Conservation (phyloP, 345 rosid genomes). For the Lepidium aucheri region DNA sequence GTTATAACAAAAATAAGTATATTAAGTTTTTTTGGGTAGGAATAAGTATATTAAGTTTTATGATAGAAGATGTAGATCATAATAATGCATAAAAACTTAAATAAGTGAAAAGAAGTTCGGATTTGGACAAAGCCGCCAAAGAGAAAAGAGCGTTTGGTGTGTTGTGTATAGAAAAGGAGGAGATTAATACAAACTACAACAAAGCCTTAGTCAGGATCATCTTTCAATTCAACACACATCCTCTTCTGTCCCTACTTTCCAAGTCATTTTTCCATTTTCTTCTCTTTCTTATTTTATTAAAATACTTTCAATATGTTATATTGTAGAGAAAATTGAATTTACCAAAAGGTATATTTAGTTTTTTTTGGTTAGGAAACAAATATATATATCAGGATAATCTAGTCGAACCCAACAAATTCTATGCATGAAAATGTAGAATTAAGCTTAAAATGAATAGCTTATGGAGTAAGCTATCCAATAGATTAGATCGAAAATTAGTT, state of each 20-base stretch:
- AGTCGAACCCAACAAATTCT: no score
- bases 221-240: conserved; percentile 12
- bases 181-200: neutral
- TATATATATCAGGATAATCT: no score
- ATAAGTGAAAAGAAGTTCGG: neutral
- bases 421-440: no score
- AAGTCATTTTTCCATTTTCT: conserved; percentile 17
- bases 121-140: conserved; percentile 15
- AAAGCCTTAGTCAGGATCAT: neutral
- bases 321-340: neutral
- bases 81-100: neutral
- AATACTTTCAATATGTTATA: neutral
- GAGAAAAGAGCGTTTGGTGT: neutral
- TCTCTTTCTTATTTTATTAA: neutral
- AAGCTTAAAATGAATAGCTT: no score
- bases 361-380: no score
- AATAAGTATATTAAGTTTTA: neutral
- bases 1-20: neutral
- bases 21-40: no score
- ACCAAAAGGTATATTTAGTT: neutral
- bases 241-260: neutral
- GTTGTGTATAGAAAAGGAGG: conserved; percentile 8
- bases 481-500: no score
- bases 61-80: neutral
- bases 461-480: no score